Base-by-base conservation (phyloP, 306 rosid species). In the Sesbania bispinosa region DNA sequence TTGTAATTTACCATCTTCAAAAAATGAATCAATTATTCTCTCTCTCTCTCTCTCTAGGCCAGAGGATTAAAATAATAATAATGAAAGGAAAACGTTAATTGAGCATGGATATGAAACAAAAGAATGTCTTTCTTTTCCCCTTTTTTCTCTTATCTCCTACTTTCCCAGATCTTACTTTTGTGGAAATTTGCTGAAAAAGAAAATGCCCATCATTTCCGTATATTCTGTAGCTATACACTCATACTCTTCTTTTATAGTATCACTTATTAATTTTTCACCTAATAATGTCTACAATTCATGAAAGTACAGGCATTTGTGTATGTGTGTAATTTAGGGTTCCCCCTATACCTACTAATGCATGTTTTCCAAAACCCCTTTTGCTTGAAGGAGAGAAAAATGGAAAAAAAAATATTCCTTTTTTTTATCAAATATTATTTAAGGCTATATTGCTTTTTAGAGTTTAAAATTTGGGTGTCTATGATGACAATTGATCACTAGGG, bases 191-290 rank as follows among this genome's bases (percentile, higher is more conserved):
- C 79, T 67, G 82, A 71, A 89, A 87, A 87, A 65, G 63, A 61
- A 48, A 67, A 62, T 57, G 11, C 27, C 74, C 76, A 55, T n/a
- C 79, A 51, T 55, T 62, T 69, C 52, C 70, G 43, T 54, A 53
- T 39, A 50, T 70, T 29, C 83, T 80, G 61, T 78, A 32, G 42
- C 24, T 73, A 74, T 6, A 6, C 7, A 32, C 33, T 29, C 3
- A 29, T 65, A 75, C 66, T 29, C 71, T 62, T 64, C 68, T 73
- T 83, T 77, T 76, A 46, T 50, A 75, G 69, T 57, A 73, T 75
- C 74, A 64, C 59, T 85, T 80, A 64, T n/a, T n/a, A 79, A 66
- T 62, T 92, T 88, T 83, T 77, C 68, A 50, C 81, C 75, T 79
- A 4, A 51, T 59, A 18, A 36, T 63, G n/a, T 79, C 73, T 61